A percentile compares a stretch with the other conserved stretches of the same genome.
Conservation (phyloP, 345 rosid genomes). For the Hypericum androsaemum region DNA sequence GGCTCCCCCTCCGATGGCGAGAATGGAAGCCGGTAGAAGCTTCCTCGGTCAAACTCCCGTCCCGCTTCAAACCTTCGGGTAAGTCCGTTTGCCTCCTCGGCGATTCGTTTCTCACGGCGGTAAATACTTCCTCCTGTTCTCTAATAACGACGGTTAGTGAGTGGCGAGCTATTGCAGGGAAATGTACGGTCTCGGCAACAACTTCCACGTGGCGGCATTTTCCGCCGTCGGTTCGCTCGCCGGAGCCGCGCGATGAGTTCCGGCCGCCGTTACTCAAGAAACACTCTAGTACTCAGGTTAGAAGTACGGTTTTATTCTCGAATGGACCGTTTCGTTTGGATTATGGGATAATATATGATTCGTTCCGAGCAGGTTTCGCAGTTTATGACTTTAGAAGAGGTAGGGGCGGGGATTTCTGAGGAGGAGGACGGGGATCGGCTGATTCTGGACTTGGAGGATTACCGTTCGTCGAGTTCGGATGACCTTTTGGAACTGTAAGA, state of each 20-base stretch:
- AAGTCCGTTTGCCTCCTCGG: too few species aligned
- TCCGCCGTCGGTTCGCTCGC: slow-evolving; percentile 60
- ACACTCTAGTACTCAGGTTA: slow-evolving; percentile 49
- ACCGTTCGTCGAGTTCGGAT: slow-evolving; percentile 33
- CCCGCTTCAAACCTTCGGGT: too few species aligned
- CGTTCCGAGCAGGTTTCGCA: too few species aligned
- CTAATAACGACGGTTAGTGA: slow-evolving; percentile 50
- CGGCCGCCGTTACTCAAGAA: slow-evolving; percentile 37
- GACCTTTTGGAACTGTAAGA: slow-evolving; percentile 55
- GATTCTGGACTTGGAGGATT: slow-evolving; percentile 21
- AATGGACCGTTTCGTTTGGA: not conserved
- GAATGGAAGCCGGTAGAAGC: too few species aligned
- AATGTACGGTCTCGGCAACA: slow-evolving; percentile 35
- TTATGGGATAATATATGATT: too few species aligned
- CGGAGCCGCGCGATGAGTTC: slow-evolving; percentile 61
- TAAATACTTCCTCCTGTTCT: not conserved
- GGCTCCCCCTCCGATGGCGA: too few species aligned
- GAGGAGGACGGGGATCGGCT: slow-evolving; percentile 23
- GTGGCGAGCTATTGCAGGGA: slow-evolving; percentile 36
- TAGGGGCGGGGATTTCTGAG: slow-evolving; percentile 29
- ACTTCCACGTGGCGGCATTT: slow-evolving; percentile 47
- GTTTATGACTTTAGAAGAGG: not conserved
- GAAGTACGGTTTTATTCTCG: not conserved
- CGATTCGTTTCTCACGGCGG: too few species aligned
- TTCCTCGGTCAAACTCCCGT: too few species aligned